These are phyloP conservation scores for Fusarium praegraminearum DNA, from an alignment of 2,329 filamentous ascomycete species.

Conservation along the genomic window DNA sequence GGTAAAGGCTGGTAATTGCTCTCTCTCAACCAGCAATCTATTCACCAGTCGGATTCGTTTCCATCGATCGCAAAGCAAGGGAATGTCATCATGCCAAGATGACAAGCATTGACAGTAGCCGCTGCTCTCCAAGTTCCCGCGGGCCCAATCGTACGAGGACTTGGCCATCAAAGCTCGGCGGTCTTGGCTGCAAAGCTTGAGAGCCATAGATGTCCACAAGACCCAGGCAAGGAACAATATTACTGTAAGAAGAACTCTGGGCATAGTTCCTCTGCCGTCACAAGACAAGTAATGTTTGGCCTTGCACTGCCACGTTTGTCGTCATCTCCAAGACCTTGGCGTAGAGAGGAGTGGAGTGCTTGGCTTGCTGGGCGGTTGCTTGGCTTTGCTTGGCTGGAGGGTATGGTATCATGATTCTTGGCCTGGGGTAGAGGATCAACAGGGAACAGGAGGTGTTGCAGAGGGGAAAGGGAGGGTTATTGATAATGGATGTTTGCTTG, in stretches of 20 bases:
- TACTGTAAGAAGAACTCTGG: neutral
- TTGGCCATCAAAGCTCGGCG: slow-evolving; percentile 17
- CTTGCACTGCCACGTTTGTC: slow-evolving; percentile 48
- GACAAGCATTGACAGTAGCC: slow-evolving; percentile 2
- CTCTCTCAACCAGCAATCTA: neutral
- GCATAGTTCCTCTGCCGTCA: neutral
- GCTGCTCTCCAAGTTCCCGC: neutral
- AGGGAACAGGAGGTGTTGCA: neutral
- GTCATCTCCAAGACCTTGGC: slow-evolving; percentile 47
- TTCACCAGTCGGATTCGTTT: slow-evolving; percentile 1
- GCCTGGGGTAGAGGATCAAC: slow-evolving; percentile 17
- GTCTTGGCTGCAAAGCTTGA: slow-evolving; percentile 45
- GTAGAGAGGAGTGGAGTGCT: slow-evolving; percentile 16
- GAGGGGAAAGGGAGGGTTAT: neutral
- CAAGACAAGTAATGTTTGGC: slow-evolving; percentile 10
- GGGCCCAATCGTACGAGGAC: slow-evolving; percentile 10
- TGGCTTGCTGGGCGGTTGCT: slow-evolving; percentile 27
- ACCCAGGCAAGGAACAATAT: neutral
- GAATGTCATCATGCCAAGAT: slow-evolving; percentile 8
- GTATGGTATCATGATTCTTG: slow-evolving; percentile 19
- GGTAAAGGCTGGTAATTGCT: too few species aligned
- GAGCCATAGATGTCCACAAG: slow-evolving; percentile 29
- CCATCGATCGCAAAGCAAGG: neutral
- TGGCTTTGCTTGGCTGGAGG: slow-evolving; percentile 19
- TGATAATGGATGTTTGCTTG: slow-evolving; percentile 1